Percentiles rank a stretch among this genome's conserved stretches.
Conservation (phyloP, 75 land plant species). For the Sequoiadendron giganteum region DNA sequence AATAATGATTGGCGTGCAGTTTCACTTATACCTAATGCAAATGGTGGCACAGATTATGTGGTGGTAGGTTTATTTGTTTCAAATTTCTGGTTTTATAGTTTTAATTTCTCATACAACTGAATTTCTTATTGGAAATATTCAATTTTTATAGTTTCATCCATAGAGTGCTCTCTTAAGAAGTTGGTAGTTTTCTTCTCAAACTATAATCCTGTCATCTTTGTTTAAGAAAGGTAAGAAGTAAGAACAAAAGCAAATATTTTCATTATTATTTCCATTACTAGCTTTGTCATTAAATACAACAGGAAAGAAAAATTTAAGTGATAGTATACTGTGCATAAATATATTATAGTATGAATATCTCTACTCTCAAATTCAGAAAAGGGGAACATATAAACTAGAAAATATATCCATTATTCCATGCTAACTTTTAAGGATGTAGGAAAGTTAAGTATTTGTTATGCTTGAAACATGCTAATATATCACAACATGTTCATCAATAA, state of each 20-base stretch:
- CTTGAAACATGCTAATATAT: not conserved
- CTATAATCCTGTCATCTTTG: not conserved
- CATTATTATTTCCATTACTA: not conserved
- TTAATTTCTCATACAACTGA: not conserved
- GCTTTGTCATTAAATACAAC: not conserved
- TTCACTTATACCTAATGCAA: conserved; percentile 43
- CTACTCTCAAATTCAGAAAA: not conserved
- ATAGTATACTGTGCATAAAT: not conserved
- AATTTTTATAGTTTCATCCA: not conserved
- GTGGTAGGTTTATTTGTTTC: conserved; percentile 34
- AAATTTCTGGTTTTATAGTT: not conserved
- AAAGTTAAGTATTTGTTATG: not conserved
- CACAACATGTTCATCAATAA: not conserved
- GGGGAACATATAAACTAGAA: not conserved
- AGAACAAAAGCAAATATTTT: not conserved
- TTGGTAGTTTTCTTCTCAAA: not conserved
- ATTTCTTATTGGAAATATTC: not conserved
- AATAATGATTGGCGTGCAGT: conserved; percentile 58
- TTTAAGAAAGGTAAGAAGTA: not conserved
- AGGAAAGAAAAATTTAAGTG: not conserved
- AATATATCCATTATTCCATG: not conserved
- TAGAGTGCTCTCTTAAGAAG: not conserved
- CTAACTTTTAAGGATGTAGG: not conserved
- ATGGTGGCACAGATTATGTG: conserved; percentile 58
- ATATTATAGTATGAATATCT: not conserved